Evolutionary conservation across 1,284 basidiomycete genomes (phyloP).

Genomic region (Boletus albobrunnescens): DNA sequence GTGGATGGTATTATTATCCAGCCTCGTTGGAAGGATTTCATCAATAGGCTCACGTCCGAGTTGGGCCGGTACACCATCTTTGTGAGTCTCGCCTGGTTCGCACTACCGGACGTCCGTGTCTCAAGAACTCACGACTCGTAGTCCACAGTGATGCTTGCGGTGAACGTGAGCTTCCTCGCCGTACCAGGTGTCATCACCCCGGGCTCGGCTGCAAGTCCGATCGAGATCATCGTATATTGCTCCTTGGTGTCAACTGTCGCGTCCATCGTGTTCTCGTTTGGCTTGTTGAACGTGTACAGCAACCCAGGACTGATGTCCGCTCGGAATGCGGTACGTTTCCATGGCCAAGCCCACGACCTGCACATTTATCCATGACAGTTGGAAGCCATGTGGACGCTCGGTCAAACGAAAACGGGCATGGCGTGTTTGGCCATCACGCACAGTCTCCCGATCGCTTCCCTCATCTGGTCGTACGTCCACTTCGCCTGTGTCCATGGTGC

Average conservation of each 20-base stretch:
- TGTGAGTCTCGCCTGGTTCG: constrained; percentile 33
- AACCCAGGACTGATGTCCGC: constrained; percentile 10
- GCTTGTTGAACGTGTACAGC: constrained; percentile 18
- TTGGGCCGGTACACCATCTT: constrained; percentile 50
- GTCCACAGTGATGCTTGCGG: constrained; percentile 25
- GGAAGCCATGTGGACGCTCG: constrained; percentile 6
- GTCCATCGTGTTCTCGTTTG: constrained; percentile 19
- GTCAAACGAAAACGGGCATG: constrained; percentile 11
- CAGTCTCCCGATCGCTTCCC: constrained; percentile 15
- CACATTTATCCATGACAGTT: no score
- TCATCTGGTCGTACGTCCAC: constrained; percentile 23
- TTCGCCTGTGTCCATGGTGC: no score
- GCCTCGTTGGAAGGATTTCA: constrained; percentile 33
- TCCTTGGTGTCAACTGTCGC: constrained; percentile 13
- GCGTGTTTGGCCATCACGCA: constrained; percentile 15
- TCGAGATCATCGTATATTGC: constrained; percentile 14
- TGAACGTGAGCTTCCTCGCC: constrained; percentile 19
- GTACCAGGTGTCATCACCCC: constrained; percentile 7
- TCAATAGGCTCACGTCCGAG: constrained; percentile 43
- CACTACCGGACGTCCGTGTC: neutral
- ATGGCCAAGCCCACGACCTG: no score
- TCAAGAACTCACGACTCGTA: no score
- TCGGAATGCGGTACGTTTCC: constrained; percentile 12
- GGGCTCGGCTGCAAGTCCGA: neutral
- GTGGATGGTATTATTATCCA: constrained; percentile 22